Conservation (phyloP, 768 basidiomycete species). For the Mycena kentingensis region DNA sequence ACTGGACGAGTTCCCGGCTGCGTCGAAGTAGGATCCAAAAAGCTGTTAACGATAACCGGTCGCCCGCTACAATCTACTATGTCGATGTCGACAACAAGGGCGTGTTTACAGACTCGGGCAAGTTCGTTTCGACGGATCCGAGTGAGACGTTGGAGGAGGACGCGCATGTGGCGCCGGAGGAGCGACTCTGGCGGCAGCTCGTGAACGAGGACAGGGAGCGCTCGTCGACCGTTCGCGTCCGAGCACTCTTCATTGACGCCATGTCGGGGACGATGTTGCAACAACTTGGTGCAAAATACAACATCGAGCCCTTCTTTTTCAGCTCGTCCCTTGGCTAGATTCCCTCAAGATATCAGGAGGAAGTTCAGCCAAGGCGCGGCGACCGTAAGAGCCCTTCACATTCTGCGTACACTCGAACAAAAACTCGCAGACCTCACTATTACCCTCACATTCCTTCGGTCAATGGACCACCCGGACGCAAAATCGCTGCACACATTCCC, state of each 20-base stretch:
- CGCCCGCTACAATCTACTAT: slow-evolving; percentile 37
- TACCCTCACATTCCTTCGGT: slow-evolving; percentile 55
- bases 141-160: slow-evolving; percentile 20
- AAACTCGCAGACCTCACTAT: slow-evolving; percentile 54
- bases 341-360: slow-evolving; percentile 64
- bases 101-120: slow-evolving; percentile 36
- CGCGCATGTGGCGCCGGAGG: slow-evolving; percentile 24
- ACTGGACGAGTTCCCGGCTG: slow-evolving; percentile 54
- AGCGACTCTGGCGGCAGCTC: slow-evolving; percentile 43
- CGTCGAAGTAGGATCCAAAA: slow-evolving; percentile 41
- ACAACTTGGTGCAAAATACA: slow-evolving; percentile 62
- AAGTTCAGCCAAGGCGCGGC: slow-evolving; percentile 36
- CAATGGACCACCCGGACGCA: slow-evolving; percentile 29
- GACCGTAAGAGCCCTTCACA: slow-evolving; percentile 47
- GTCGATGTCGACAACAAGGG: slow-evolving; percentile 45
- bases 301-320: slow-evolving; percentile 68
- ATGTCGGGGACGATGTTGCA: slow-evolving; percentile 55
- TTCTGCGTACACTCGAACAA: not conserved
- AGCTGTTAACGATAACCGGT: slow-evolving; percentile 37
- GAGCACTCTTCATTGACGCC: slow-evolving; percentile 55
- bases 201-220: slow-evolving; percentile 30
- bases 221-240: slow-evolving; percentile 42
- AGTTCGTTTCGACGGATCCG: slow-evolving; percentile 17
- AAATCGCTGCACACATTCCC: slow-evolving; percentile 9
- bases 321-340: slow-evolving; percentile 70